phyloP scores from a whole-genome alignment of 345 rosid genomes.

The Eucalyptus sideroxylon region DNA sequence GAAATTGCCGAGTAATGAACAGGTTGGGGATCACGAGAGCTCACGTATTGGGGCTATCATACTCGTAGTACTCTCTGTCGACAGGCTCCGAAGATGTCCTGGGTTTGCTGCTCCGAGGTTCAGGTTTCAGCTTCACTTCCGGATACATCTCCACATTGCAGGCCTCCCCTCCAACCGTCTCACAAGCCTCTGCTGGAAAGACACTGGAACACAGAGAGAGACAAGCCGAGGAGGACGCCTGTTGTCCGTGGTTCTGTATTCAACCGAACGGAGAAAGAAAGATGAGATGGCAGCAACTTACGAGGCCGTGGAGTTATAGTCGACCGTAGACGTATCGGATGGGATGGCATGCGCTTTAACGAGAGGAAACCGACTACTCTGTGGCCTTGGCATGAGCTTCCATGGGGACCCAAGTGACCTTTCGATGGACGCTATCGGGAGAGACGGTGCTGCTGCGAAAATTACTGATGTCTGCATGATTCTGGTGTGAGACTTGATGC shows the following conservation, averaged over 20 bases:
- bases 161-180: constrained; percentile 53
- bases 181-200: constrained; percentile 66
- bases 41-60: constrained; percentile 60
- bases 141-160: constrained; percentile 53
- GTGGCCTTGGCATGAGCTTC: constrained; percentile 2
- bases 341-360: constrained; percentile 8
- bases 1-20: neutral
- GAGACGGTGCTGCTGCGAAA: constrained; percentile 9
- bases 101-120: constrained; percentile 3
- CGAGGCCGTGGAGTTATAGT: constrained; percentile 40
- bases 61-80: constrained; percentile 68
- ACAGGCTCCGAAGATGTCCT: constrained; percentile 23
- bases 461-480: neutral
- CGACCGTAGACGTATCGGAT: constrained; percentile 18
- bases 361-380: neutral
- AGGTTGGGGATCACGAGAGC: neutral
- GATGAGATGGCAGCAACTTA: neutral
- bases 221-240: neutral
- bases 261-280: neutral
- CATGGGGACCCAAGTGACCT: constrained; percentile 7
- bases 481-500: neutral
- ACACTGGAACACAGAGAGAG: constrained; percentile 18
- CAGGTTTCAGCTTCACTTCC: constrained; percentile 46
- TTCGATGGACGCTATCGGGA: constrained; percentile 2
- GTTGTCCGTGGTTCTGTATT: neutral